phyloP scores from a whole-genome alignment of 768 basidiomycete genomes.

The Collybia mongolica region DNA sequence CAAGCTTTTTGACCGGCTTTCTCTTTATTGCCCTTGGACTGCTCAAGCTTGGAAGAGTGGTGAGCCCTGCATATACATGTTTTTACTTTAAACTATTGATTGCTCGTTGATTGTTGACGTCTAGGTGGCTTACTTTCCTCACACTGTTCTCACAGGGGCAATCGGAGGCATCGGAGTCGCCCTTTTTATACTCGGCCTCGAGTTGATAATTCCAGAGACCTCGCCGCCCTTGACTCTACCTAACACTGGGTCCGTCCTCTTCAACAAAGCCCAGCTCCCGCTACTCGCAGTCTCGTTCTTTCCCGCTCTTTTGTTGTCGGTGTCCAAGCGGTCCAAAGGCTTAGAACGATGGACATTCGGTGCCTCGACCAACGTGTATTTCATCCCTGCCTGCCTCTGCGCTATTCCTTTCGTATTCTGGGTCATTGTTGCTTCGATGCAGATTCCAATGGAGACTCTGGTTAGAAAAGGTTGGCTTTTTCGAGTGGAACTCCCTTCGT shows the following conservation, averaged over 20 bases:
- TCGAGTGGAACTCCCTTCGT: slow-evolving; percentile 10
- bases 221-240: slow-evolving; percentile 11
- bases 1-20: slow-evolving; percentile 18
- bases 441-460: slow-evolving; percentile 4
- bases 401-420: slow-evolving; percentile 18
- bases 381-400: slow-evolving; percentile 16
- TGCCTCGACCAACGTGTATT: slow-evolving; percentile 12
- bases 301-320: slow-evolving; percentile 17
- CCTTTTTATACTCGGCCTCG: slow-evolving; percentile 18
- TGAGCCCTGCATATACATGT: slow-evolving; percentile 3
- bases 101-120: not conserved
- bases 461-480: slow-evolving; percentile 19
- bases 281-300: slow-evolving; percentile 18
- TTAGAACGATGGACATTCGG: slow-evolving; percentile 17
- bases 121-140: slow-evolving; percentile 23
- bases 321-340: slow-evolving; percentile 13
- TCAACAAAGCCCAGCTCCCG: slow-evolving; percentile 12
- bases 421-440: slow-evolving; percentile 7
- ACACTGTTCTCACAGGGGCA: slow-evolving; percentile 21
- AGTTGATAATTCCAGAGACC: not conserved
- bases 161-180: slow-evolving; percentile 21
- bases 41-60: slow-evolving; percentile 17
- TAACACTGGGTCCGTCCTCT: slow-evolving; percentile 10
- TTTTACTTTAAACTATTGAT: too few species aligned
- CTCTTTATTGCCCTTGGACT: slow-evolving; percentile 18